These are phyloP conservation scores for Blepharisma stoltei DNA, from an alignment of 73 alveolate genomes.

Conservation along the genomic window DNA sequence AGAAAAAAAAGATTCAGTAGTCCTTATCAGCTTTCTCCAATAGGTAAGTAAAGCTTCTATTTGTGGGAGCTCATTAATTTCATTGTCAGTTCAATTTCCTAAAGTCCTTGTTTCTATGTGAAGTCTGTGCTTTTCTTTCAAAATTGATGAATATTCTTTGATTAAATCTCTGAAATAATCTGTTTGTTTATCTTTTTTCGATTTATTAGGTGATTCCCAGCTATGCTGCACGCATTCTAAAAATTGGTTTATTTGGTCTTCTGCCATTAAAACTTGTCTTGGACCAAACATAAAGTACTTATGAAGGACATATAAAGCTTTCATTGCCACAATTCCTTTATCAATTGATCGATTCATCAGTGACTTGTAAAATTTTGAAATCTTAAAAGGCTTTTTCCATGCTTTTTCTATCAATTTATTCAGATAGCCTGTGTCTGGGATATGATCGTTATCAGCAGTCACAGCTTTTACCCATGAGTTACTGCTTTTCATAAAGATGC, in stretches of 20 bases:
- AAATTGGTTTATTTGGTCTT: background rate
- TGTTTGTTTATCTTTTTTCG: background rate
- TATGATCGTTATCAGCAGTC: background rate
- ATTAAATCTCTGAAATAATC: background rate
- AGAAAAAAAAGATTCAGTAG: too few relatives aligned
- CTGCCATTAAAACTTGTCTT: background rate
- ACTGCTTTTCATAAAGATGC: background rate
- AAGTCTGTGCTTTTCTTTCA: too few relatives aligned
- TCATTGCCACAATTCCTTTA: background rate
- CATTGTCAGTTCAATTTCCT: background rate
- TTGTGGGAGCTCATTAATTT: background rate
- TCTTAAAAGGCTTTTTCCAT: constrained; percentile 32
- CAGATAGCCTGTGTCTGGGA: background rate
- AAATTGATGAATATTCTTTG: too few relatives aligned
- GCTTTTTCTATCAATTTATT: constrained; percentile 27
- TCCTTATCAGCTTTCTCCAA: background rate
- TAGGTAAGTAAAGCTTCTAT: background rate
- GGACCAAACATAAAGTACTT: background rate
- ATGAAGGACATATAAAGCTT: constrained; percentile 2
- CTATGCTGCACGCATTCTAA: background rate
- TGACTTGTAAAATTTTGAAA: constrained; percentile 5
- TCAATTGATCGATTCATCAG: background rate
- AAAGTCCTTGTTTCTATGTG: background rate
- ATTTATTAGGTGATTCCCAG: background rate
- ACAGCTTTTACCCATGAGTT: constrained; percentile 23